Evolutionary conservation across 2,329 filamentous ascomycete genomes (phyloP), one percentile per base, ranked within the genome.

Genomic region (Apiospora malaysiana): DNA sequence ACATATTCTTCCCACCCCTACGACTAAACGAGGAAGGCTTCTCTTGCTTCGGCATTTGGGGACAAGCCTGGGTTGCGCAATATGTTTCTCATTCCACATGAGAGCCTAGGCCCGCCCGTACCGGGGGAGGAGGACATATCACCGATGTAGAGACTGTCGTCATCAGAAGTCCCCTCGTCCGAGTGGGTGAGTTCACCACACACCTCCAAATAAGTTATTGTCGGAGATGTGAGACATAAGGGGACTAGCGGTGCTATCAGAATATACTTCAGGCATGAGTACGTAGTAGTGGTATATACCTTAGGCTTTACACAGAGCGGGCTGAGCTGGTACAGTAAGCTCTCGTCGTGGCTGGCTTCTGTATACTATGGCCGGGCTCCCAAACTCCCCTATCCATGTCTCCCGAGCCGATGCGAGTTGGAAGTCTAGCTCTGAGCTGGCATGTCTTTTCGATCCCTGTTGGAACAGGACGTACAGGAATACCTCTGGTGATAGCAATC

Each of bases 391-490:
- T 7, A n/a, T 66, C 27, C 59, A 65, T 65, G 63, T 45, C 42
- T 45, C 42, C 43, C 65, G 46, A 46, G 65, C 65, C 14, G 25
- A 23, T 7, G 25, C 56, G 12, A 63, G 32, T 40, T 40, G 2
- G 40, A 37, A 14, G 43, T 5, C 43, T 47, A 68, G 66, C 43
- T 68, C 66, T 68, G 66, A 68, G 66, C 46, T 68, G 66, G 66
- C 66, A 47, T 68, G 66, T 47, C 66, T 67, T 16, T 45, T 47
- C 18, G 5, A 63, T 40, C 56, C 56, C 56, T 63, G 56, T 16
- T 63, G 2, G 18, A 4, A 40, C 27, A n/a, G 56, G 27, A n/a
- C 25, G 32, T 37, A 27, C 49, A 16, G 49, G n/a, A n/a, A n/a
- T 10, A 56, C 16, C 16, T 4, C 32, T 6, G 6, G 32, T 18